phyloP scores from a whole-genome alignment of 75 land plant species.

The Chamaecyparis obtusa region DNA sequence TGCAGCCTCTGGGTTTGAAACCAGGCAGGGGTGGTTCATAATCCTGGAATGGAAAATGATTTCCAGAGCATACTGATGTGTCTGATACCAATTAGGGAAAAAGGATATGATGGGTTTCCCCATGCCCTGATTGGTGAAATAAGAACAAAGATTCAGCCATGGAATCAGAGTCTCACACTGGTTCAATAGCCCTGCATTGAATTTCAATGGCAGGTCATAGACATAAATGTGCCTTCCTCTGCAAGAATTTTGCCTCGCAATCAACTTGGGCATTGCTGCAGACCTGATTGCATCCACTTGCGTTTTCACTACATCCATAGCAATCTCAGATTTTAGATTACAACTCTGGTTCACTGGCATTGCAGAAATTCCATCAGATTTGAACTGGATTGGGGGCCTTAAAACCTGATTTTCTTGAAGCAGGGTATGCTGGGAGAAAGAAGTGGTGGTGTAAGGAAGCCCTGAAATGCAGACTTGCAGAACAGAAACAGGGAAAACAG shows the following conservation, averaged over 20 bases:
- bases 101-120: conserved; percentile 34
- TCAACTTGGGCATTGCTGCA: background rate
- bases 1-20: conserved; percentile 35
- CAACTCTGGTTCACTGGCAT: background rate
- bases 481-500: background rate
- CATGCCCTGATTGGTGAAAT: conserved; percentile 40
- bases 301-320: background rate
- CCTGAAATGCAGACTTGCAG: background rate
- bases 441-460: background rate
- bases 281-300: background rate
- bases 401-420: background rate
- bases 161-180: conserved; percentile 28
- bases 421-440: background rate
- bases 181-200: conserved; percentile 22
- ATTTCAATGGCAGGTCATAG: conserved; percentile 22
- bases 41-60: conserved; percentile 57
- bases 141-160: conserved; percentile 49
- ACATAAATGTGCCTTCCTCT: conserved; percentile 11
- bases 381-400: background rate
- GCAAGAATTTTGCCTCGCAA: background rate
- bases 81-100: conserved; percentile 47
- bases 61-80: conserved; percentile 75
- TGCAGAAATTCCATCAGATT: background rate
- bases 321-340: background rate
- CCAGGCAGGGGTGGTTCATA: conserved; percentile 57